phyloP scores from a whole-genome alignment of 129 eudicot genomes.

The Flaveria robusta region DNA sequence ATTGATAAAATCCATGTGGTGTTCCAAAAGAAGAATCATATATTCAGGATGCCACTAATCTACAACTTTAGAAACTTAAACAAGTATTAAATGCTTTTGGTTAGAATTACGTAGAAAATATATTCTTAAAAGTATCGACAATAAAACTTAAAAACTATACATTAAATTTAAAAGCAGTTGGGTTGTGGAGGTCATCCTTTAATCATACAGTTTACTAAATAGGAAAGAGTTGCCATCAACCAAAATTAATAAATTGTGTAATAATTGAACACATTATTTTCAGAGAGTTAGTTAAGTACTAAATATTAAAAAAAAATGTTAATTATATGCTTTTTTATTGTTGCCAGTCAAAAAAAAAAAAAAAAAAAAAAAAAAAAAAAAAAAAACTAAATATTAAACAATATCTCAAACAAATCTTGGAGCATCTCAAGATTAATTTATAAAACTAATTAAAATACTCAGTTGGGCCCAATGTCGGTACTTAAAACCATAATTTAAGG shows the following conservation, averaged over 20 bases:
- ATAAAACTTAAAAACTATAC: no score
- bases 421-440: conserved; percentile 23
- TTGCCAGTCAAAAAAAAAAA: not conserved
- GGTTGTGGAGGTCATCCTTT: conserved; percentile 4
- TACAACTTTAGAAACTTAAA: no score
- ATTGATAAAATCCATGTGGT: no score
- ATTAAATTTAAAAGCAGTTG: no score
- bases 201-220: not conserved
- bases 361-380: not conserved
- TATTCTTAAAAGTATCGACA: no score
- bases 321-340: no score
- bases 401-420: conserved; percentile 19
- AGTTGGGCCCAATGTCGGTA: conserved; percentile 15
- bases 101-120: no score
- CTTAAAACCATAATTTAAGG: conserved; percentile 33
- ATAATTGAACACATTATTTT: conserved; percentile 16
- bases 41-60: no score
- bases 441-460: conserved; percentile 5
- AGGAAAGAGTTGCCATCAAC: no score
- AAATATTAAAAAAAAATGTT: no score
- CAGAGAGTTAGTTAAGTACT: not conserved
- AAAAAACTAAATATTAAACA: not conserved
- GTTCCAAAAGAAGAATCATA: no score
- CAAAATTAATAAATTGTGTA: conserved; percentile 1
- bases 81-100: not conserved